A percentile compares a stretch with the other conserved stretches of the same genome.
Conservation (phyloP, 495 filamentous ascomycete species). For the Xylaria nigripes region DNA sequence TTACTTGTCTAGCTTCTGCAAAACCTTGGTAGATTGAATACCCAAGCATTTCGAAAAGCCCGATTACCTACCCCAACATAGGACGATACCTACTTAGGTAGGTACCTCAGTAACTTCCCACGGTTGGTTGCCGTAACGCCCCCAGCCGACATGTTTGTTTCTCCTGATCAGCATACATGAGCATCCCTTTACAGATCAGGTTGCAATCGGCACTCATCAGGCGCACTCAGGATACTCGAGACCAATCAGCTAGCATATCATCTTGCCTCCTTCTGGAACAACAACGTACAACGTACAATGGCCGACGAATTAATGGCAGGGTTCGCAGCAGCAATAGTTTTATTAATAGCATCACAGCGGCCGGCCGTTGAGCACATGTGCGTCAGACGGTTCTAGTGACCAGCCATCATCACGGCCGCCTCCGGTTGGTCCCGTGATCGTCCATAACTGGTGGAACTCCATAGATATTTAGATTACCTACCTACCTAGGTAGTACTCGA, state of each 20-base stretch:
- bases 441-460: conserved; percentile 6
- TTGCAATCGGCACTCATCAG: background rate
- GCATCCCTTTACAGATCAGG: background rate
- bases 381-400: background rate
- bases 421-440: conserved; percentile 11
- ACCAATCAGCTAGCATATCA: conserved; percentile 7
- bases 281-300: conserved; percentile 16
- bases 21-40: too few relatives aligned
- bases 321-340: conserved; percentile 9
- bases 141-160: background rate
- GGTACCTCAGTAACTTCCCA: too few relatives aligned
- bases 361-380: background rate
- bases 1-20: too few relatives aligned
- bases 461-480: conserved; percentile 8
- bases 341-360: conserved; percentile 7
- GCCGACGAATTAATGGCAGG: conserved; percentile 9
- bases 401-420: background rate
- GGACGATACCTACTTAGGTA: background rate
- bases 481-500: background rate
- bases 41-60: too few relatives aligned
- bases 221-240: background rate
- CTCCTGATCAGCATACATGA: background rate
- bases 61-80: too few relatives aligned
- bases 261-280: conserved; percentile 18
- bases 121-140: too few relatives aligned